Evolutionary conservation across 352 stramenopile species (phyloP).

Genomic region (Albugo laibachii): DNA sequence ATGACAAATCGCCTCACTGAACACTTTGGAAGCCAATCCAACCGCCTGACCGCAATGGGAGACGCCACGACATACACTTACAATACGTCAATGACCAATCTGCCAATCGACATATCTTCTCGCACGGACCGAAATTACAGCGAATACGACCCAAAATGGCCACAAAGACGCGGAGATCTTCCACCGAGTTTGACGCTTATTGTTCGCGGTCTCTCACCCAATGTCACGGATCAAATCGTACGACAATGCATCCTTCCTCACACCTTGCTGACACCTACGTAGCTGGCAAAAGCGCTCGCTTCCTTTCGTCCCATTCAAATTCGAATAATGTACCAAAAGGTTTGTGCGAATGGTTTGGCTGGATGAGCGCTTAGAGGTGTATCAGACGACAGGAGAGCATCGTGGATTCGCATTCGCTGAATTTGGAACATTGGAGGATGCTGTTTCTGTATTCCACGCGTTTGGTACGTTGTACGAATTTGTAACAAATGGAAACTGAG

Average conservation of each 20-base stretch:
- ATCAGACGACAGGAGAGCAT: slow-evolving; percentile 28
- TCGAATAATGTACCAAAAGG: slow-evolving; percentile 44
- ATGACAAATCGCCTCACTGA: no score
- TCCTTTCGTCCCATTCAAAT: slow-evolving; percentile 25
- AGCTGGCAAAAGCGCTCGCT: slow-evolving; percentile 36
- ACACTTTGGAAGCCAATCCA: no score
- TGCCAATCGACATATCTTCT: no score
- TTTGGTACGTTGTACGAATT: slow-evolving; percentile 20
- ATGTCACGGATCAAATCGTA: slow-evolving; percentile 51
- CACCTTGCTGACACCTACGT: slow-evolving; percentile 7
- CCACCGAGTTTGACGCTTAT: slow-evolving; percentile 41
- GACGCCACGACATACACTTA: no score
- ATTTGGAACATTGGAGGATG: slow-evolving; percentile 33
- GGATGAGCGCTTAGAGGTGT: not conserved
- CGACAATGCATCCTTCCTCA: slow-evolving; percentile 1
- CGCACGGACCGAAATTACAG: no score
- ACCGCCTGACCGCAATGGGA: no score
- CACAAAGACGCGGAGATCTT: not conserved
- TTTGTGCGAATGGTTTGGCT: not conserved
- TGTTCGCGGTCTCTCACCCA: slow-evolving; percentile 26
- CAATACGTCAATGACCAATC: no score
- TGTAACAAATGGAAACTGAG: not conserved
- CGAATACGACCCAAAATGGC: no score
- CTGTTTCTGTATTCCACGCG: slow-evolving; percentile 23
- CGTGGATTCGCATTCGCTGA: slow-evolving; percentile 68